A percentile compares a stretch with the other conserved stretches of the same genome.
These are phyloP conservation scores for Aspergillus sp. DNA, from an alignment of 2,329 filamentous ascomycete genomes.

Conservation along the genomic window DNA sequence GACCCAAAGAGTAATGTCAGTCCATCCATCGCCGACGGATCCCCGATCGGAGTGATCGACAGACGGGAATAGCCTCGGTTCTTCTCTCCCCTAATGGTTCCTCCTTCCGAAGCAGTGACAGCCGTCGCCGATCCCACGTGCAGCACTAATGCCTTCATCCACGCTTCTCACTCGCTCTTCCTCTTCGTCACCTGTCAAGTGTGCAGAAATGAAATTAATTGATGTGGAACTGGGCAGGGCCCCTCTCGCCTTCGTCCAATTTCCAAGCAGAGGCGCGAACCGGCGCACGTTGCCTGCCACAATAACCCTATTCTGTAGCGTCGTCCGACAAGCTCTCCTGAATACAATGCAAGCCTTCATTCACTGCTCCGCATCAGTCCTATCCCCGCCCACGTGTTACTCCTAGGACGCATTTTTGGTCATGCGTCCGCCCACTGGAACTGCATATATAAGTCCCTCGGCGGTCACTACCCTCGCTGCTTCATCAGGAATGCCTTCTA, in stretches of 20 bases:
- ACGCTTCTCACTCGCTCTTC: too few relatives aligned
- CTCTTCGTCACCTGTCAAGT: background rate
- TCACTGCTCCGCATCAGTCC: background rate
- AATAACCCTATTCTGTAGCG: background rate
- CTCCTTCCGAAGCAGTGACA: background rate
- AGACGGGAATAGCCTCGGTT: background rate
- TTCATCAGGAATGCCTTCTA: too few relatives aligned
- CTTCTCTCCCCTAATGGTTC: too few relatives aligned
- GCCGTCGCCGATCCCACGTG: constrained; percentile 1
- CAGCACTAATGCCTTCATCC: background rate
- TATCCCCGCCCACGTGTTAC: background rate
- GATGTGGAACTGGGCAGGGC: too few relatives aligned
- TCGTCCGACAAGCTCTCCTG: background rate
- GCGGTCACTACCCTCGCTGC: too few relatives aligned
- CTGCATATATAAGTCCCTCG: background rate
- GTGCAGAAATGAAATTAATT: background rate
- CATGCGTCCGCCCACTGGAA: background rate
- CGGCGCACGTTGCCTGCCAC: constrained; percentile 1
- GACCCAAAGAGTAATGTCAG: too few relatives aligned
- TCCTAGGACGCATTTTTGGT: background rate
- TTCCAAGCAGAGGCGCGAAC: background rate
- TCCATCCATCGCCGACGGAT: background rate
- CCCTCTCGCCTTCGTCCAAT: background rate
- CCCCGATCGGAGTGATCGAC: background rate
- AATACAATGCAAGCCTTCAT: background rate